Base-by-base conservation (phyloP, 257 asterid genomes). In the Fraxinus excelsior region DNA sequence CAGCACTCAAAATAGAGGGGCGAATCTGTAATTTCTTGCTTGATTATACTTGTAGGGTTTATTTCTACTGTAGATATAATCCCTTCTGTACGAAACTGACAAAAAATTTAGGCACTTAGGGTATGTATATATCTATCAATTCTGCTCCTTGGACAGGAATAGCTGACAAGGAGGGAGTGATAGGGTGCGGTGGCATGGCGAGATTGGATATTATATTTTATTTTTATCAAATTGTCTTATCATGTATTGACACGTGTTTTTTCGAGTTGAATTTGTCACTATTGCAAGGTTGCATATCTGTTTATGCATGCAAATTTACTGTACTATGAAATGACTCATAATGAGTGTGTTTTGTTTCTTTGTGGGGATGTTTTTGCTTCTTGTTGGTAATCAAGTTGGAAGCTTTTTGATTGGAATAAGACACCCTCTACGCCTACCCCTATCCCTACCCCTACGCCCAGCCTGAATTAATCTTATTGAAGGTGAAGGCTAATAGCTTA, bases 231-330 rank as follows among this genome's bases (percentile, higher is more conserved):
- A 31, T 0, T 2, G 32, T 31, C 32, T 31, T 31, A 31, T 31
- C 32, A 31, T 31, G 32, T 31, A 2, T 31, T 31, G 32, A 31
- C 32, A 3, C 32, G 32, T 31, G 3, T 31, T 28, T 4, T 31
- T 2, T 2, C 1, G 1, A 28, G 1, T 28, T 31, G 32, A 31
- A 31, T 31, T 2, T 31, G 32, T 31, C 3, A 31, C 4, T 2
- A 4, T 31, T 2, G 32, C 32, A 31, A 31, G 4, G 4, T 2
- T 31, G 32, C 32, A 31, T 21, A n/a, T 68, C 65, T 77, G 79
- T 81, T 72, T 87, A 74, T 88, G 88, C 90, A 90, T 84, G 87
- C 85, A 83, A 84, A 71, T 67, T 87, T 80, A 90, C 87, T 73
- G 84, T 80, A 53, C 38, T 71, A 42, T 80, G 78, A 76, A 82